Percentiles rank a stretch among this genome's conserved stretches.
These are phyloP conservation scores for Thraustochytrium sp. DNA, from an alignment of 352 stramenopile species.

Conservation along the genomic window DNA sequence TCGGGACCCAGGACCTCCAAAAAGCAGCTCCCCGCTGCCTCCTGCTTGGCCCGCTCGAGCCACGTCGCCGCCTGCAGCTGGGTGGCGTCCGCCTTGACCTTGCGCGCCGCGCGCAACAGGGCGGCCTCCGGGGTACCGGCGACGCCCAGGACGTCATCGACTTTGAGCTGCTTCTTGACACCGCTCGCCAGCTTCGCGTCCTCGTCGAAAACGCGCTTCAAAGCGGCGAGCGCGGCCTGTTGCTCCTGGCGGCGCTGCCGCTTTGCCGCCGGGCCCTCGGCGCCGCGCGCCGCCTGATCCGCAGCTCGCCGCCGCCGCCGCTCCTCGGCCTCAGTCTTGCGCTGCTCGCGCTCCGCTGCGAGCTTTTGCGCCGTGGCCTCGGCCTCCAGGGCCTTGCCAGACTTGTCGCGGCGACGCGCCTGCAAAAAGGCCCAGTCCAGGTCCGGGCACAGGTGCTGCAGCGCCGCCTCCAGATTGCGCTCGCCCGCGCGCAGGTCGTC, in stretches of 20 bases:
- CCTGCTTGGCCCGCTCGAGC: not conserved
- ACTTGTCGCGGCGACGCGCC: slow-evolving; percentile 1
- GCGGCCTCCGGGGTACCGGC: not conserved
- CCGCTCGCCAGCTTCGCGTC: not conserved
- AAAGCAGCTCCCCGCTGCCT: not conserved
- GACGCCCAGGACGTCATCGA: not conserved
- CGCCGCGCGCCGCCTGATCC: not conserved
- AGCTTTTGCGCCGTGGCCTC: not conserved
- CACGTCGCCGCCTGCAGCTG: not conserved
- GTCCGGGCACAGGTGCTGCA: not conserved
- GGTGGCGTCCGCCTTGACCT: not conserved
- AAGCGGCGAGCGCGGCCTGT: not conserved
- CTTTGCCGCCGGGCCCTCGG: not conserved
- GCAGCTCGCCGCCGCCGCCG: not conserved
- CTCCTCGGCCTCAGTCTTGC: not conserved
- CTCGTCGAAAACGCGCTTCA: not conserved
- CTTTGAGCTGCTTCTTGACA: not conserved
- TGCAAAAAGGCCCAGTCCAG: slow-evolving; percentile 29
- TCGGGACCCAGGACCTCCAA: not conserved
- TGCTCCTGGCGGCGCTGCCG: not conserved
- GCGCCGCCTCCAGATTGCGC: not conserved
- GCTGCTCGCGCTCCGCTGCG: not conserved
- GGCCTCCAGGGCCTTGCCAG: slow-evolving; percentile 32
- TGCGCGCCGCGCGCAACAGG: not conserved
- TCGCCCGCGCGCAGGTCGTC: not conserved